phyloP scores from a whole-genome alignment of 192 early-diverging fungal species.

The Coemansia sp. region DNA sequence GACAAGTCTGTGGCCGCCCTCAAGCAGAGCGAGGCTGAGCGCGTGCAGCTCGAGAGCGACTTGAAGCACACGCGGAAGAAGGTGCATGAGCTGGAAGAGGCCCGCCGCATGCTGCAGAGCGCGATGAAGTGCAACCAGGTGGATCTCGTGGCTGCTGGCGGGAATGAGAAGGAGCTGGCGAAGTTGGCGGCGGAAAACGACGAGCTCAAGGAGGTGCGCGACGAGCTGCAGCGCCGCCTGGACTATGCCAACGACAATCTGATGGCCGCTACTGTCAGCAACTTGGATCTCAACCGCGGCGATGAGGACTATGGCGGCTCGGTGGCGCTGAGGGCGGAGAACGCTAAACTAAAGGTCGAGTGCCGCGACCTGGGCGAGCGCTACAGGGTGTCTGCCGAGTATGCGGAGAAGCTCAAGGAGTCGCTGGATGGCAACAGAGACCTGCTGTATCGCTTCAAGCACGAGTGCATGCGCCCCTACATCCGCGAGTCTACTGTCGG shows the following conservation, averaged over 20 bases:
- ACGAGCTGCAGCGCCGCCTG: slow-evolving; percentile 31
- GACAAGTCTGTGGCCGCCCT: slow-evolving; percentile 2
- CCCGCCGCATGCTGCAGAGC: slow-evolving; percentile 31
- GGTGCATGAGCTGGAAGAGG: slow-evolving; percentile 36
- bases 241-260: slow-evolving; percentile 25
- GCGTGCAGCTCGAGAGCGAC: slow-evolving; percentile 17
- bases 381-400: slow-evolving; percentile 12
- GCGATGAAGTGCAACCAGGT: slow-evolving; percentile 36
- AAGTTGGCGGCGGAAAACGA: slow-evolving; percentile 34
- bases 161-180: slow-evolving; percentile 21
- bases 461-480: slow-evolving; percentile 34
- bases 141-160: slow-evolving; percentile 16
- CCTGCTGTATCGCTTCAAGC: slow-evolving; percentile 23
- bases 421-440: slow-evolving; percentile 18
- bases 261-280: slow-evolving; percentile 23
- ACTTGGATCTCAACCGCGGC: slow-evolving; percentile 15
- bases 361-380: slow-evolving; percentile 21
- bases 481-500: slow-evolving; percentile 44
- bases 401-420: slow-evolving; percentile 10
- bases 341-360: slow-evolving; percentile 27
- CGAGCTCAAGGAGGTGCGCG: slow-evolving; percentile 37
- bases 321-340: slow-evolving; percentile 38
- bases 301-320: slow-evolving; percentile 6
- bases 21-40: slow-evolving; percentile 22
- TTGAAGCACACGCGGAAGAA: slow-evolving; percentile 21